Evolutionary conservation across 345 rosid species (phyloP), one percentile per base, ranked within the genome.

Genomic region (Dipteronia dyeriana): DNA sequence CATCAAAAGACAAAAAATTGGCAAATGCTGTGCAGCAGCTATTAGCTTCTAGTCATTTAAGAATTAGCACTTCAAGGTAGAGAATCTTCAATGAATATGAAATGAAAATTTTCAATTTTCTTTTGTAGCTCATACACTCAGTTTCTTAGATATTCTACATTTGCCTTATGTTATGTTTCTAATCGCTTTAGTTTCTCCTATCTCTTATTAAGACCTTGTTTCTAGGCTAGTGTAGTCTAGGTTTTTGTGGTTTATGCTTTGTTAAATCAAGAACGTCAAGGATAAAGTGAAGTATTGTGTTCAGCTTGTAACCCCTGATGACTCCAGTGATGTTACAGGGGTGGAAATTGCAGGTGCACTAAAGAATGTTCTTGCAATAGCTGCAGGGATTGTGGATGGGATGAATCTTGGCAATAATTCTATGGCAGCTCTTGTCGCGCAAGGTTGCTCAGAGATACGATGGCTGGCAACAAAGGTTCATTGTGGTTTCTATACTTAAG

Each of bases 271-370:
- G 66, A 77, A 75, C 17, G 65, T 39, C 31, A 69, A 16, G 41
- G 60, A 64, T 8, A 19, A 54, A 39, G 49, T 73, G 38, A 79
- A 66, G 76, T 71, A 61, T 70, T 81, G 79, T 78, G 87, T 80
- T 82, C 94, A 89, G 88, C 80, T 83, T 85, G 90, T 88, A 87
- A 91, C 89, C 81, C 84, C 92, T 90, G 88, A 92, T 89, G 79
- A 86, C 82, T 89, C 84, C 97, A 95, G 97, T 86, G 97, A 95
- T 88, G 97, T 95, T 80, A 92, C 90, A 87, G 97, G 97, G 82
- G 97, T 95, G 80, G 97, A 95, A 88, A 95, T 92, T 79, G 94
- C 97, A 7, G 98, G 97, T 78, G 98, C 98, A 29, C 88, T 95
- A 49, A 92, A 95, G 87, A 95, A 92, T 85, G 97, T 95, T 64